These are phyloP conservation scores for Aegilops bicornis DNA, from an alignment of 176 grass and related monocot species.

Conservation along the genomic window DNA sequence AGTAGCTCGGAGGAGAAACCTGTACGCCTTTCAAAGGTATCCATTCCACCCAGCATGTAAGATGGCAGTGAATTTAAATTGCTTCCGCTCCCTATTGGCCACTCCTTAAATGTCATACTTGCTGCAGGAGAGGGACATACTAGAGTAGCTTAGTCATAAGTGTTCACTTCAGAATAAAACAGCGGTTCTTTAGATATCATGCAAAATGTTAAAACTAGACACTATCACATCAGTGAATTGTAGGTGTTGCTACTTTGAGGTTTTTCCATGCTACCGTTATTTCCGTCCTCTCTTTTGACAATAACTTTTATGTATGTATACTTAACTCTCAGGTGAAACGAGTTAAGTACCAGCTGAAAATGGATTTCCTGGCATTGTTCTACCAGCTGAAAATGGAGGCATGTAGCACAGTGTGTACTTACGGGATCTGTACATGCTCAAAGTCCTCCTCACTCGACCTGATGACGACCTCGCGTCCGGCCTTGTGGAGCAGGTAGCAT, in stretches of 20 bases:
- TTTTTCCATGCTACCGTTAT: not conserved
- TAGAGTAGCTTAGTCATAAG: not conserved
- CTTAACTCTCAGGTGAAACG: not conserved
- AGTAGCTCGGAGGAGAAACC: not conserved
- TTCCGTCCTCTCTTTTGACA: no score
- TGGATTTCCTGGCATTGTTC: not conserved
- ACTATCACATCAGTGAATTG: not conserved
- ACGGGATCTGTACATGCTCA: slow-evolving; percentile 20
- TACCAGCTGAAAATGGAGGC: not conserved
- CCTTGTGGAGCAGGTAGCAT: not conserved
- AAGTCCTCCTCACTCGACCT: slow-evolving; percentile 13
- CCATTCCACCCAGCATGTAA: not conserved
- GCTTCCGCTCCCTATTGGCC: not conserved
- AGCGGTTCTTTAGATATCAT: not conserved
- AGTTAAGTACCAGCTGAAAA: not conserved
- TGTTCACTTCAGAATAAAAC: no score
- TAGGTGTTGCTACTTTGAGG: not conserved
- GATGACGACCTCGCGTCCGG: not conserved
- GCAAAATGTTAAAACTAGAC: not conserved
- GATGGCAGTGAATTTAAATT: not conserved
- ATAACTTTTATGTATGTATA: not conserved
- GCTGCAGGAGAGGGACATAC: not conserved
- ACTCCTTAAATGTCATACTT: not conserved
- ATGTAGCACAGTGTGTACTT: not conserved
- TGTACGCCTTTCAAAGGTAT: not conserved